Evolutionary conservation across 108 stramenopile species (phyloP), one percentile per base, ranked within the genome.

Genomic region (Conticribra weissflogii): DNA sequence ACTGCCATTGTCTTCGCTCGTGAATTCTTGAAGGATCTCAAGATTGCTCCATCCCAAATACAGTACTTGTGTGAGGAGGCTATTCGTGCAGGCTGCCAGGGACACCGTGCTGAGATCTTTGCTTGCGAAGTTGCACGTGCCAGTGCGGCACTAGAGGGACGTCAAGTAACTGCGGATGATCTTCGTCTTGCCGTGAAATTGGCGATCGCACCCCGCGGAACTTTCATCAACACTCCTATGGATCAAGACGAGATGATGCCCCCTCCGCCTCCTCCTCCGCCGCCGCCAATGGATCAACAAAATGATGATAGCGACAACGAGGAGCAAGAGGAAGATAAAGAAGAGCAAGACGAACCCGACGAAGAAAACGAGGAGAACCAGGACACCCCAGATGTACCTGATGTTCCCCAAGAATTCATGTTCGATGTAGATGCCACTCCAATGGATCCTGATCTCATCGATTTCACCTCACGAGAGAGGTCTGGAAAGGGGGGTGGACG

Each of bases 381-480:
- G 47, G 81, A 91, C 34, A 79, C 86, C 21, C 90, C 90, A 17
- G 92, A 94, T 83, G 87, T 91, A 14, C 89, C 89, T 23, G 93
- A 93, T 28, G 84, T 95, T 52, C 96, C 95, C 17, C 91, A 98
- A 86, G 98, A 98, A 76, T 98, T 98, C 86, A 97, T 98, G 95
- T 98, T 98, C 74, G 96, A 97, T 72, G 83, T 95, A 50, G 98
- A 97, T 65, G 78, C 86, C 29, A 93, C 92, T 3, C 95, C 96
- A n/a, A 93, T 98, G 73, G 98, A 98, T 72, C 96, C 96, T 5
- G 96, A 97, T 66, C 84, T 98, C 19, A 91, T 98, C 55, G 82
- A 89, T 25, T 97, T 97, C 67, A 60, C 95, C 23, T 75, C 76
- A 25, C 79, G 95, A 23, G 79, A 94, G 76, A 72, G 89, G 47